These are phyloP conservation scores for Ensete glaucum DNA, from an alignment of 176 grass and related monocot species.

Conservation along the genomic window DNA sequence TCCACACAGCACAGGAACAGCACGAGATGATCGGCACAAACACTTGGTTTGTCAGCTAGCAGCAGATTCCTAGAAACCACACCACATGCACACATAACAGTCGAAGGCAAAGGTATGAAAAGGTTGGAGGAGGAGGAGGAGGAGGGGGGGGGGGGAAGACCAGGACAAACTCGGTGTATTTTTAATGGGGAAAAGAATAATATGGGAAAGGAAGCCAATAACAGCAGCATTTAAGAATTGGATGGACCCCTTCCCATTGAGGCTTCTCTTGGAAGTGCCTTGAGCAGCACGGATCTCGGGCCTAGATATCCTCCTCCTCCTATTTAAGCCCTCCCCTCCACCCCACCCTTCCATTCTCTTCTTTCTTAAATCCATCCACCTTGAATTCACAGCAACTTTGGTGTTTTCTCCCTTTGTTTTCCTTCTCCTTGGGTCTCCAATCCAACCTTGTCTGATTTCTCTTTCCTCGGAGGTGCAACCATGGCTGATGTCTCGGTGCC, in stretches of 20 bases:
- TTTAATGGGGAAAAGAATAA: not conserved
- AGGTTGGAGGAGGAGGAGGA: not conserved
- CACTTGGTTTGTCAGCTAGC: not conserved
- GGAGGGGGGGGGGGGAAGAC: not conserved
- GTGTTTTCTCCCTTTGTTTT: not conserved
- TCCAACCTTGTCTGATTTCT: not conserved
- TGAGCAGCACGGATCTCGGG: slow-evolving; percentile 5
- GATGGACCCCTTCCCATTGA: not conserved
- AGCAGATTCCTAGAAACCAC: slow-evolving; percentile 9
- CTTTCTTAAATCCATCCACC: slow-evolving; percentile 25
- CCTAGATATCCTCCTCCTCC: not conserved
- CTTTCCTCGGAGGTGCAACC: not conserved
- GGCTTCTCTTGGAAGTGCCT: slow-evolving; percentile 17
- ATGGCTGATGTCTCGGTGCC: not conserved
- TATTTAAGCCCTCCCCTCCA: slow-evolving; percentile 3
- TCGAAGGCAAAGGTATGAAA: not conserved
- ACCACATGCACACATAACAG: not conserved
- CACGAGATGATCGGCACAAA: not conserved
- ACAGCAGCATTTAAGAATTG: not conserved
- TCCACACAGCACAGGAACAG: not conserved
- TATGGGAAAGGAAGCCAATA: not conserved
- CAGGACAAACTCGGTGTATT: slow-evolving; percentile 10
- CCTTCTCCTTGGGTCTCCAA: not conserved
- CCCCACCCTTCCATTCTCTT: slow-evolving; percentile 3
- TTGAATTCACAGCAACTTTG: not conserved